Percentiles rank a stretch among this genome's conserved stretches.
These are phyloP conservation scores for Backusella luteola DNA, from an alignment of 192 early-diverging fungal genomes.

Conservation along the genomic window DNA sequence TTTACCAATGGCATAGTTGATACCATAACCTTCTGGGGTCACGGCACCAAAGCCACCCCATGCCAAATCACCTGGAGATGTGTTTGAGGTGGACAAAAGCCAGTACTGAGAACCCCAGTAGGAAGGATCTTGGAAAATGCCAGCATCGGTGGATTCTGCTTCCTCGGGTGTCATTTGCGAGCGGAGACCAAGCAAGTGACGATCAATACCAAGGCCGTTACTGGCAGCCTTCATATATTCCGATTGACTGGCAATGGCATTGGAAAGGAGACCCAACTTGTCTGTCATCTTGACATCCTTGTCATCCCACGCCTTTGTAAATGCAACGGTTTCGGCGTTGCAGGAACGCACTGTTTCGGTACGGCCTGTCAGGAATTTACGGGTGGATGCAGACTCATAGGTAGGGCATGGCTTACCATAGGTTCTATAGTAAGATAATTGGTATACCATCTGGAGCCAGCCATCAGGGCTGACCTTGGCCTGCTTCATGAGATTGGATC, in stretches of 20 bases:
- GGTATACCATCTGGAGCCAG: conserved; percentile 88
- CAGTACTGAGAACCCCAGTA: conserved; percentile 79
- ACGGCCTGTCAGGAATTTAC: conserved; percentile 76
- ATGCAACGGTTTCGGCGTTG: conserved; percentile 74
- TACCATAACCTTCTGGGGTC: conserved; percentile 81
- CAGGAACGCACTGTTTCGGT: conserved; percentile 91
- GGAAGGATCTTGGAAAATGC: conserved; percentile 81
- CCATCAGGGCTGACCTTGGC: conserved; percentile 84
- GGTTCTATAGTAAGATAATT: conserved; percentile 78
- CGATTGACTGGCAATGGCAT: conserved; percentile 66
- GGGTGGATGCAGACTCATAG: conserved; percentile 76
- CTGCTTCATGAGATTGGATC: conserved; percentile 83
- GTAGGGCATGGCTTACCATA: conserved; percentile 69
- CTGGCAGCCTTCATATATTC: conserved; percentile 77
- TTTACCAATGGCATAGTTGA: conserved; percentile 75
- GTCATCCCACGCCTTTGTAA: conserved; percentile 74
- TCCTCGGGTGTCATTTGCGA: conserved; percentile 62
- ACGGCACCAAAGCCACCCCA: conserved; percentile 88
- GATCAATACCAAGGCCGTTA: conserved; percentile 83
- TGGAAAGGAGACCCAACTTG: conserved; percentile 57
- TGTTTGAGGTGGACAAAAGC: conserved; percentile 77
- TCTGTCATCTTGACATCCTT: conserved; percentile 43
- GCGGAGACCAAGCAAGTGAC: conserved; percentile 86
- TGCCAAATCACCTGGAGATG: conserved; percentile 67
- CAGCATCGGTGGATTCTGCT: conserved; percentile 52